phyloP scores from a whole-genome alignment of 495 filamentous ascomycete species.

The Podospora pseudocomata region DNA sequence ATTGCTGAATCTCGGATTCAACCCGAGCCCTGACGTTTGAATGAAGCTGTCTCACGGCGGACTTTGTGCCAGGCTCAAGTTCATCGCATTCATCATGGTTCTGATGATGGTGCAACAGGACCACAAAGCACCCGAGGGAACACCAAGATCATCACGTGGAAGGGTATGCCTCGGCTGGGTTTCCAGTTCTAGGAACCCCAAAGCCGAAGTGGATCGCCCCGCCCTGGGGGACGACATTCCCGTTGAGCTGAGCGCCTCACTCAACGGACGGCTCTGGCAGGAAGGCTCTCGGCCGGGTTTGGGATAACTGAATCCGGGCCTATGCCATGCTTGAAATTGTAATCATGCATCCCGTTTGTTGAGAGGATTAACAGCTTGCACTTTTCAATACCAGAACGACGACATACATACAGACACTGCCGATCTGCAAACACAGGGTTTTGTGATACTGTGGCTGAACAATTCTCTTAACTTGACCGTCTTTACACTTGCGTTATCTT shows the following conservation, averaged over 20 bases:
- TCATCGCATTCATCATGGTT: background rate
- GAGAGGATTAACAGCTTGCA: background rate
- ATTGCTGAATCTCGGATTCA: background rate
- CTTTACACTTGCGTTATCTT: background rate
- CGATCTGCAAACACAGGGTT: background rate
- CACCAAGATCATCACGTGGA: conserved; percentile 8
- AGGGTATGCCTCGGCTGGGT: conserved; percentile 8
- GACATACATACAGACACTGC: background rate
- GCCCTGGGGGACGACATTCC: background rate
- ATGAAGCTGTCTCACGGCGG: background rate
- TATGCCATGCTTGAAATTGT: background rate
- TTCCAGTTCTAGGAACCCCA: background rate
- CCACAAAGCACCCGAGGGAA: background rate
- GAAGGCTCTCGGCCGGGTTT: background rate
- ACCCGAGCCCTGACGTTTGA: background rate
- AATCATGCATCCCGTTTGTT: background rate
- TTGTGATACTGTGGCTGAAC: background rate
- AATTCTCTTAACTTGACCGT: background rate
- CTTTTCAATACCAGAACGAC: background rate
- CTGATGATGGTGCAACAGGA: background rate
- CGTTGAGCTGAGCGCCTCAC: background rate
- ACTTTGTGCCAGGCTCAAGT: background rate
- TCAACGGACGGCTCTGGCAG: background rate
- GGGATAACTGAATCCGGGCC: background rate
- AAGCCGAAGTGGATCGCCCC: background rate